phyloP scores from a whole-genome alignment of 2,329 filamentous ascomycete genomes.

The Fusarium begoniae region DNA sequence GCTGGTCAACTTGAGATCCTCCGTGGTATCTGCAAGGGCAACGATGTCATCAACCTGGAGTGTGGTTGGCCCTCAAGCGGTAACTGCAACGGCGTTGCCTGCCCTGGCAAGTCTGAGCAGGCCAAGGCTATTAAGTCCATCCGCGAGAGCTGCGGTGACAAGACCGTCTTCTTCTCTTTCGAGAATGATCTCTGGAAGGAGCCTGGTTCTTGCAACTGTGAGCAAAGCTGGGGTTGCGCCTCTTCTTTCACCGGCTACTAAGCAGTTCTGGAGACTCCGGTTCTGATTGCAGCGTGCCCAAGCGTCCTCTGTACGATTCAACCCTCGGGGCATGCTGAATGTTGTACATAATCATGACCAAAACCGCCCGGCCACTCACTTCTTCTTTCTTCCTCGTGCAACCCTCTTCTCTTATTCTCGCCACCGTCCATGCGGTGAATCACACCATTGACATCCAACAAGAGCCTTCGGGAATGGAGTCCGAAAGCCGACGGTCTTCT shows the following conservation, averaged over 20 bases:
- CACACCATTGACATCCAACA: conserved; percentile 12
- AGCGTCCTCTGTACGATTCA: conserved; percentile 26
- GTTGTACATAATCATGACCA: conserved; percentile 44
- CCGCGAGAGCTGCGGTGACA: conserved; percentile 68
- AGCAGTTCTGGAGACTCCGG: conserved; percentile 10
- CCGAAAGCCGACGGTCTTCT: conserved; percentile 23
- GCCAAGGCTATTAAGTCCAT: conserved; percentile 76
- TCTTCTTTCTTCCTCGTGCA: conserved; percentile 23
- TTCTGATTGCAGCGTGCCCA: conserved; percentile 33
- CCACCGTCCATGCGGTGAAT: conserved; percentile 6
- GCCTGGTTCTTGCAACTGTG: conserved; percentile 73
- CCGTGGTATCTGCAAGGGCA: conserved; percentile 73
- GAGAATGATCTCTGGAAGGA: conserved; percentile 85
- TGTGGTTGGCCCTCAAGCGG: conserved; percentile 86
- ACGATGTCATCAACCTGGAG: conserved; percentile 84
- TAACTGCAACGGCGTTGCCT: conserved; percentile 74
- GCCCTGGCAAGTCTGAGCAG: conserved; percentile 75
- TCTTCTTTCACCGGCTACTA: conserved; percentile 37
- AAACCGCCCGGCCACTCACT: conserved; percentile 36
- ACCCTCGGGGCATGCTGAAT: conserved; percentile 37
- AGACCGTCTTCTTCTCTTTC: conserved; percentile 84
- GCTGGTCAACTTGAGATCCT: conserved; percentile 76
- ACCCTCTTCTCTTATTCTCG: conserved; percentile 14
- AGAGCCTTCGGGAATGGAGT: conserved; percentile 18
- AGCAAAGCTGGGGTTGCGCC: conserved; percentile 79